Percentiles rank a stretch among this genome's conserved stretches.
These are phyloP conservation scores for Trametes polyzona DNA, from an alignment of 1,284 basidiomycete genomes.

Conservation along the genomic window DNA sequence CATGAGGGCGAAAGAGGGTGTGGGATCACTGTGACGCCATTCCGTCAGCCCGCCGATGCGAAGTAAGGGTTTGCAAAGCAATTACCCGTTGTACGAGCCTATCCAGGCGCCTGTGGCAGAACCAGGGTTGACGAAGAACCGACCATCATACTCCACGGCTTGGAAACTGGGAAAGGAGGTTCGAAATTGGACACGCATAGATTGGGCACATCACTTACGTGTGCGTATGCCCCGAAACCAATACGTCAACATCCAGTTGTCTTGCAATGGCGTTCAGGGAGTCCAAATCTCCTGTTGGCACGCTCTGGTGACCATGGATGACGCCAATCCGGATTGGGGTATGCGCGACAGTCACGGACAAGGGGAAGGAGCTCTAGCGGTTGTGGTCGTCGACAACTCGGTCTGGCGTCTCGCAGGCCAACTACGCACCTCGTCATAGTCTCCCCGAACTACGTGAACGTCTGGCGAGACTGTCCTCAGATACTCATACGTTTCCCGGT, in stretches of 20 bases:
- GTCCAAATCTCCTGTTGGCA: constrained; percentile 92
- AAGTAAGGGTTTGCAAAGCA: constrained; percentile 5
- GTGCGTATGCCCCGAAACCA: constrained; percentile 94
- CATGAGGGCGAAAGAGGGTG: constrained; percentile 90
- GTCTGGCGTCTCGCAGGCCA: background rate
- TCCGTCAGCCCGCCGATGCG: background rate
- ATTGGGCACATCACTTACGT: constrained; percentile 59
- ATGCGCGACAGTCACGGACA: constrained; percentile 84
- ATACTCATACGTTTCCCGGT: constrained; percentile 97
- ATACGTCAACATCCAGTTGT: constrained; percentile 97
- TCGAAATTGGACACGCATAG: background rate
- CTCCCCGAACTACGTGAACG: constrained; percentile 90
- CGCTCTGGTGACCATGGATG: constrained; percentile 93
- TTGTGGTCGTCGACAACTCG: background rate
- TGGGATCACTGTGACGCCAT: constrained; percentile 52
- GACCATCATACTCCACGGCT: constrained; percentile 87
- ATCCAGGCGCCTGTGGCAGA: constrained; percentile 96
- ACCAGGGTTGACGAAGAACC: constrained; percentile 97
- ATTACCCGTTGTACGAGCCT: constrained; percentile 71
- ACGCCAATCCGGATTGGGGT: constrained; percentile 91
- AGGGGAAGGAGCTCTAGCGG: constrained; percentile 73
- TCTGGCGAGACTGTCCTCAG: constrained; percentile 96
- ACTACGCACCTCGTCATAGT: constrained; percentile 89
- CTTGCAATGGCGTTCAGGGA: constrained; percentile 86
- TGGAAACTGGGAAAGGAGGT: constrained; percentile 72